Conservation (phyloP, 805 yeast genomes). For the Candida coleopterorum region DNA sequence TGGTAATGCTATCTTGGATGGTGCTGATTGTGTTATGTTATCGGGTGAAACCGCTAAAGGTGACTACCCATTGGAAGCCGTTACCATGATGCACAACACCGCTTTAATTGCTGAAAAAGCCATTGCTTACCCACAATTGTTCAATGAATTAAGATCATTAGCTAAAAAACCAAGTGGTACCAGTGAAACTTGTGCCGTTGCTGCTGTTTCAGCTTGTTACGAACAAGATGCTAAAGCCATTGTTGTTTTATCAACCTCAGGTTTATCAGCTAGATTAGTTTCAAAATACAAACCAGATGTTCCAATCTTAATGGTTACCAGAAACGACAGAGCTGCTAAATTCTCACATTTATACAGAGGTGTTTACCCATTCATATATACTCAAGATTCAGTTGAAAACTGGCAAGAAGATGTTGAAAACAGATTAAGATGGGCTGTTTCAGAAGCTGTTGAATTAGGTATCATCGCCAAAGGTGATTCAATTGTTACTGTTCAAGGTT, state of each 20-base stretch:
- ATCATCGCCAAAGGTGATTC: constrained; percentile 83
- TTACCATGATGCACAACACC: constrained; percentile 98
- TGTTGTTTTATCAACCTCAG: constrained; percentile 91
- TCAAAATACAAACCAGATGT: constrained; percentile 97
- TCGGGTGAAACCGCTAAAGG: constrained; percentile 99
- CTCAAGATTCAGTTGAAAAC: constrained; percentile 58
- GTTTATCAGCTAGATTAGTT: constrained; percentile 91
- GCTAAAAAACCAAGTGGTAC: constrained; percentile 88
- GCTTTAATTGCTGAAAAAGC: constrained; percentile 95
- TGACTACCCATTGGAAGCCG: constrained; percentile 96
- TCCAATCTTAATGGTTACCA: constrained; percentile 97
- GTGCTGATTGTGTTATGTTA: constrained; percentile 99
- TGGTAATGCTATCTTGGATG: constrained; percentile 98
- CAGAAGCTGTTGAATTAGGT: constrained; percentile 82
- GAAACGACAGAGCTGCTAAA: constrained; percentile 91
- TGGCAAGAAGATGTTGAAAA: constrained; percentile 97
- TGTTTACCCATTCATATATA: constrained; percentile 93
- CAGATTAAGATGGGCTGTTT: constrained; percentile 89
- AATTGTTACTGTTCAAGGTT: constrained; percentile 95
- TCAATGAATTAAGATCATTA: constrained; percentile 82
- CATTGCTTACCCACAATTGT: constrained; percentile 77
- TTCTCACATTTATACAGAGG: constrained; percentile 96
- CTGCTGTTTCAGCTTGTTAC: constrained; percentile 93
- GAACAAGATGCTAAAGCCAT: constrained; percentile 97
- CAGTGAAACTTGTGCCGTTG: constrained; percentile 94